phyloP scores from a whole-genome alignment of 2,329 filamentous ascomycete species.

The Colletotrichum eleusines region DNA sequence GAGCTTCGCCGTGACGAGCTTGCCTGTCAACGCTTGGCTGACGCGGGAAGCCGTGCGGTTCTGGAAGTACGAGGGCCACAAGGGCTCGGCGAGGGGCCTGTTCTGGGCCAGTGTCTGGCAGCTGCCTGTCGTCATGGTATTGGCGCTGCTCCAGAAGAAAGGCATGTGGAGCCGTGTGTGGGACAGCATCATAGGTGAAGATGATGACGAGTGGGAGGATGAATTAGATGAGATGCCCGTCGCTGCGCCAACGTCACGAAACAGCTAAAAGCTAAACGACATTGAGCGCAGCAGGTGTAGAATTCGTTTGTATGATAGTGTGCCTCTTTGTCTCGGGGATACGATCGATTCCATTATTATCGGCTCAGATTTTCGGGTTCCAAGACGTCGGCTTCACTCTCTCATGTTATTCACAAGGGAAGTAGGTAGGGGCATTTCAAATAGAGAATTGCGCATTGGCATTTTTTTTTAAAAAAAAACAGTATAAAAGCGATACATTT shows the following conservation, averaged over 20 bases:
- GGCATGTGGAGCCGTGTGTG: slow-evolving; percentile 90
- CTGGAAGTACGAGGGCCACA: slow-evolving; percentile 81
- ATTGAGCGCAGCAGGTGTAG: neutral
- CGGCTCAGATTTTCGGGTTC: slow-evolving; percentile 15
- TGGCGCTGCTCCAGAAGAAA: slow-evolving; percentile 94
- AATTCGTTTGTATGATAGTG: slow-evolving; percentile 33
- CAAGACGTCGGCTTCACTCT: slow-evolving; percentile 9
- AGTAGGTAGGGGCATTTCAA: neutral
- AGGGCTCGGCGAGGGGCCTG: slow-evolving; percentile 83
- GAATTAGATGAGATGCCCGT: slow-evolving; percentile 62
- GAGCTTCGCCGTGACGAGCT: slow-evolving; percentile 84
- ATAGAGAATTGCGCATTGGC: neutral
- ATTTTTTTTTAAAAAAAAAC: neutral
- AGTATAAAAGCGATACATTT: neutral
- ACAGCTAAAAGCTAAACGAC: slow-evolving; percentile 18
- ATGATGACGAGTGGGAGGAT: slow-evolving; percentile 65
- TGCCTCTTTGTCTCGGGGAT: slow-evolving; percentile 12
- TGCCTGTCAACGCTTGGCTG: slow-evolving; percentile 89
- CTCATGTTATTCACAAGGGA: neutral
- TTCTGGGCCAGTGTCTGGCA: slow-evolving; percentile 99
- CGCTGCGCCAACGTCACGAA: slow-evolving; percentile 11
- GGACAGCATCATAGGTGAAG: slow-evolving; percentile 72
- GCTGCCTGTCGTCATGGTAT: slow-evolving; percentile 86
- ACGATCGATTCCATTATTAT: neutral
- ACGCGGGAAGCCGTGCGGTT: slow-evolving; percentile 83